Conservation (phyloP, 2,329 filamentous ascomycete genomes). For the Cryphonectria carpinicola region DNA sequence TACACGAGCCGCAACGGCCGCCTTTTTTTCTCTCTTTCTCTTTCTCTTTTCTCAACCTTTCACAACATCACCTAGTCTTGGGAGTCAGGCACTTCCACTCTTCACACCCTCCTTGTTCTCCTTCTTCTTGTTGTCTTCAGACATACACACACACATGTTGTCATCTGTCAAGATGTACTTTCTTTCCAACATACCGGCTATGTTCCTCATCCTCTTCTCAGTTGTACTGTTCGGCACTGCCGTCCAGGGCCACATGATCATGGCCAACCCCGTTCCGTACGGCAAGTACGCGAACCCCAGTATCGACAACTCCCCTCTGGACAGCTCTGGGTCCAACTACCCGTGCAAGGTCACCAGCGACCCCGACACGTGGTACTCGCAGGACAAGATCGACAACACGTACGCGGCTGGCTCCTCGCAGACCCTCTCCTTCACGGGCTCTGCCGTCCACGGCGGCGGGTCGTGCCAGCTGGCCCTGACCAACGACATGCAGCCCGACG, state of each 20-base stretch:
- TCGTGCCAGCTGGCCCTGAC: slow-evolving; percentile 78
- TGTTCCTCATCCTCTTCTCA: slow-evolving; percentile 27
- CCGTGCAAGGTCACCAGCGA: slow-evolving; percentile 70
- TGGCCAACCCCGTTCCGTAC: slow-evolving; percentile 26
- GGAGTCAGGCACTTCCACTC: background rate
- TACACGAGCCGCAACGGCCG: background rate
- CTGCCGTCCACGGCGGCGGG: slow-evolving; percentile 68
- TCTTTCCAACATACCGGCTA: background rate
- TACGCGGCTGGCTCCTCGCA: slow-evolving; percentile 67
- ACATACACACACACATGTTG: background rate
- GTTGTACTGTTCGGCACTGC: slow-evolving; percentile 46
- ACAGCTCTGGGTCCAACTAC: slow-evolving; percentile 64
- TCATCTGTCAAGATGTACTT: background rate
- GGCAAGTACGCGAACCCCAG: slow-evolving; percentile 38
- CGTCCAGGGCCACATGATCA: slow-evolving; percentile 32
- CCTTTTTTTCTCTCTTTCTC: background rate
- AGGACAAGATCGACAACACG: slow-evolving; percentile 57
- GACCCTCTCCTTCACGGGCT: slow-evolving; percentile 66
- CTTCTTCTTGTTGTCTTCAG: background rate
- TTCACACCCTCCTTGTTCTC: background rate
- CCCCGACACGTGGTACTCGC: slow-evolving; percentile 52
- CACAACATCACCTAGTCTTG: background rate
- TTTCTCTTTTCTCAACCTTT: background rate
- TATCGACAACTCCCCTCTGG: slow-evolving; percentile 72
- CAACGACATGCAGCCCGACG: slow-evolving; percentile 69